Evolutionary conservation across 2,329 filamentous ascomycete species (phyloP).

Genomic region (Claviceps humidiphila): DNA sequence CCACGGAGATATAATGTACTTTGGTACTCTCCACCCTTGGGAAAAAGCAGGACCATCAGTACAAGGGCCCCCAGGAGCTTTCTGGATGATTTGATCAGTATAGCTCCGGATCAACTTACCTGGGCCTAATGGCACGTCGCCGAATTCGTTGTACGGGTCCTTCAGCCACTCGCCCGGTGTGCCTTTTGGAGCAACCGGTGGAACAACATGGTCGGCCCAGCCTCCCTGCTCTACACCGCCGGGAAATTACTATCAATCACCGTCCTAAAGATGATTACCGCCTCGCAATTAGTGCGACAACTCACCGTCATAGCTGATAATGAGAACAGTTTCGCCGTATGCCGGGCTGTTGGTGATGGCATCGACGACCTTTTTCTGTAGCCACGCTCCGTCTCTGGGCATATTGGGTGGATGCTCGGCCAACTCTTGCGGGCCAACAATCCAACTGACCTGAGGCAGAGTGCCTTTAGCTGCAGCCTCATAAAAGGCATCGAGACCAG

Average conservation of each 20-base stretch:
- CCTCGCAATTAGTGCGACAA: neutral
- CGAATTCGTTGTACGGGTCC: conserved; percentile 19
- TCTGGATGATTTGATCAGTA: too few species aligned
- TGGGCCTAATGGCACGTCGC: conserved; percentile 15
- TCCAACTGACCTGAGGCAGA: conserved; percentile 36
- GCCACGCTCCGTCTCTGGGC: conserved; percentile 40
- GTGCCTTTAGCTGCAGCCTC: conserved; percentile 32
- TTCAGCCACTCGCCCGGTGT: conserved; percentile 38
- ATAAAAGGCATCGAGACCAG: conserved; percentile 35
- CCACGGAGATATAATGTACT: conserved; percentile 41
- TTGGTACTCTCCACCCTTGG: conserved; percentile 30
- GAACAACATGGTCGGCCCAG: conserved; percentile 38
- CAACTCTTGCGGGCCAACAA: conserved; percentile 38
- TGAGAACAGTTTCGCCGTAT: conserved; percentile 34
- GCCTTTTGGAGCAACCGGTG: conserved; percentile 31
- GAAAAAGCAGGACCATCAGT: neutral
- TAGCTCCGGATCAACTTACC: conserved; percentile 7
- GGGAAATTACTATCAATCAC: neutral
- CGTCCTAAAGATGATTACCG: too few species aligned
- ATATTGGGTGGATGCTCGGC: conserved; percentile 31
- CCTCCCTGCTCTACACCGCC: conserved; percentile 32
- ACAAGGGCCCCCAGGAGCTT: neutral
- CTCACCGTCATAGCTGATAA: conserved; percentile 37
- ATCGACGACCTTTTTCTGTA: conserved; percentile 38
- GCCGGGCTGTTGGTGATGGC: conserved; percentile 32